Evolutionary conservation across 2,329 filamentous ascomycete genomes (phyloP).

Genomic region (Alternaria sp.): DNA sequence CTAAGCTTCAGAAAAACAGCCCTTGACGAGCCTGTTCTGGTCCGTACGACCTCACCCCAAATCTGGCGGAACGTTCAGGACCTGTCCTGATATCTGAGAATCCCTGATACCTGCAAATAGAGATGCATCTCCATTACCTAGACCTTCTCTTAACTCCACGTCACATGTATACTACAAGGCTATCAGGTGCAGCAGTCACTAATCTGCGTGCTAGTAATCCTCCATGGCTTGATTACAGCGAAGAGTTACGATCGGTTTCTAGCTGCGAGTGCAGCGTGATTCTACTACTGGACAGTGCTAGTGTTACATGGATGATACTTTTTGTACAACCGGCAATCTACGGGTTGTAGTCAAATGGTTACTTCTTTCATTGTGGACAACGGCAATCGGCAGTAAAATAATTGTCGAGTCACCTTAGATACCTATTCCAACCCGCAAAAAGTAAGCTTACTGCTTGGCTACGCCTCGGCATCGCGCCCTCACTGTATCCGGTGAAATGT

Average conservation of each 20-base stretch:
- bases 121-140: background rate
- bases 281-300: background rate
- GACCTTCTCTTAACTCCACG: background rate
- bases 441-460: background rate
- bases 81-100: background rate
- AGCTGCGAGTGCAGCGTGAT: background rate
- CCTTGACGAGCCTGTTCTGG: background rate
- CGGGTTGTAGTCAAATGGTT: background rate
- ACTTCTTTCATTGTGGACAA: background rate
- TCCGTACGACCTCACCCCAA: background rate
- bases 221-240: background rate
- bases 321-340: background rate
- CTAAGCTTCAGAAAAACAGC: background rate
- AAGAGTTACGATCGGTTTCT: background rate
- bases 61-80: background rate
- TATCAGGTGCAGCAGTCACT: background rate
- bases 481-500: background rate
- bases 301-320: background rate
- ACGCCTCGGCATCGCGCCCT: background rate
- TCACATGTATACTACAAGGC: background rate
- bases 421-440: background rate
- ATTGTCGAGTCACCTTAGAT: background rate
- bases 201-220: background rate
- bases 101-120: background rate
- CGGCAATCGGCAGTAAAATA: background rate